phyloP scores from a whole-genome alignment of 164 flowering plant species.

The Houttuynia cordata region DNA sequence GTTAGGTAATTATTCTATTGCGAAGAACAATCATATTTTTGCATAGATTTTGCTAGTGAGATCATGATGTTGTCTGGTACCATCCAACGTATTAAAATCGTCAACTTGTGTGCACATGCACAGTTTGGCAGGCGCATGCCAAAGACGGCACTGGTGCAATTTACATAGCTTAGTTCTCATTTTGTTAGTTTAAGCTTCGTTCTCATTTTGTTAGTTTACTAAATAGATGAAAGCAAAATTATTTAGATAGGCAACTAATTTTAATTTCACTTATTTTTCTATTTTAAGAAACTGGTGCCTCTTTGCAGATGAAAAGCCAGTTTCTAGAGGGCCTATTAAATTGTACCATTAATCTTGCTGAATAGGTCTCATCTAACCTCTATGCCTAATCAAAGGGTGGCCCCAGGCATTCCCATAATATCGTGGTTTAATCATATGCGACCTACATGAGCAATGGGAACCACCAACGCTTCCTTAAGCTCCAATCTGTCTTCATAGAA shows the following conservation, averaged over 20 bases:
- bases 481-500: not conserved
- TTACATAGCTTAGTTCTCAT: too few species aligned
- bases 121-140: not conserved
- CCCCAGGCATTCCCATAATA: too few species aligned
- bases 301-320: not conserved
- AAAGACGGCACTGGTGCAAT: not conserved
- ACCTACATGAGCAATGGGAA: too few species aligned
- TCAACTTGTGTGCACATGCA: not conserved
- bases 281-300: not conserved
- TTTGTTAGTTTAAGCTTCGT: too few species aligned
- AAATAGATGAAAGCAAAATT: not conserved
- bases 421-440: too few species aligned
- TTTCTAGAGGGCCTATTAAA: too few species aligned
- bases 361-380: too few species aligned
- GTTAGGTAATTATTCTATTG: not conserved
- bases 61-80: not conserved
- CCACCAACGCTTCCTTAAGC: not conserved
- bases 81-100: not conserved
- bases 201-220: not conserved
- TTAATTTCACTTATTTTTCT: too few species aligned
- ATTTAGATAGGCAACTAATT: too few species aligned
- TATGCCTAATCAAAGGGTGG: too few species aligned
- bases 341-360: too few species aligned
- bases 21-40: not conserved
- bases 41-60: not conserved